Evolutionary conservation across 495 filamentous ascomycete species (phyloP), one percentile per base, ranked within the genome.

Genomic region (Saxispiralis lemnorum): DNA sequence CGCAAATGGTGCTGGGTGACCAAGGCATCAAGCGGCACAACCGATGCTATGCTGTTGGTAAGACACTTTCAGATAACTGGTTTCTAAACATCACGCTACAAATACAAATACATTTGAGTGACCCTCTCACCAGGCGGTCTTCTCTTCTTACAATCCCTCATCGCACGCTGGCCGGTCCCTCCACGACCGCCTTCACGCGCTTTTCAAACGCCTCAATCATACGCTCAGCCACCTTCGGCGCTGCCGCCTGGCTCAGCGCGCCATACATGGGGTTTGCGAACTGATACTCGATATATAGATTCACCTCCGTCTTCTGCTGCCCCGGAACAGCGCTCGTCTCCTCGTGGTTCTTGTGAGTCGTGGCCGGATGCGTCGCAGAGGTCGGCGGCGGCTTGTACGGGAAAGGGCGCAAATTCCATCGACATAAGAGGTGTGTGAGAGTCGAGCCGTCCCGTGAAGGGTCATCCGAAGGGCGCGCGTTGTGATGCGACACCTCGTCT

Each of bases 171-270:
- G 31, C 48, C 17, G 51, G 51, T 13, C 44, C 47, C 43, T 54
- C 45, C 10, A 49, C 39, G 20, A 79, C 38, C 51, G 70, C 65
- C 63, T 66, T 64, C 33, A 82, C 81, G 56, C 83, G 67, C 65
- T 69, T 70, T 67, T 93, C 86, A 69, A 96, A 97, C 21, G 89
- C 89, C 63, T 80, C 75, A 54, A 97, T 79, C 87, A 97, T 89
- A 40, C 80, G 65, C 10, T 70, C 72, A 18, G 81, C 88, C 54
- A 94, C 78, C 62, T 81, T 82, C 34, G 81, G 83, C 54, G 81
- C 82, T 35, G 87, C 71, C 19, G 79, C 79, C 40, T 75, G 65
- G 60, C 84, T 88, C 52, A 93, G 61, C 17, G 75, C 73, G 44
- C 71, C 76, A 68, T 94, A 86, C 51, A 87, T 57, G 40, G 86